Evolutionary conservation across 2,329 filamentous ascomycete genomes (phyloP).

Genomic region (Penicillium sp.): DNA sequence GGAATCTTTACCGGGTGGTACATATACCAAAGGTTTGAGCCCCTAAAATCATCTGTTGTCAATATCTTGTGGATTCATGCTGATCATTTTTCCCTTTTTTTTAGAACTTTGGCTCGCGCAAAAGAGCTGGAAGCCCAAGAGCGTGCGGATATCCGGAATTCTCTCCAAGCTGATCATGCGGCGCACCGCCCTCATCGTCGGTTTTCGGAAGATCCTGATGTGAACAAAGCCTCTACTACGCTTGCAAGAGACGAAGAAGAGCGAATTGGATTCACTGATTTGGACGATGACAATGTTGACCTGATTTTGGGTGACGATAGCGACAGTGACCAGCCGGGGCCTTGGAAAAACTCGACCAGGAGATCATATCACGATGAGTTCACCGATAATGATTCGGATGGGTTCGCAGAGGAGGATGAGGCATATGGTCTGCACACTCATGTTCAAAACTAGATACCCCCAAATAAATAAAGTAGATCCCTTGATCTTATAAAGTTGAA

Average conservation of each 20-base stretch:
- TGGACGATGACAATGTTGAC: slow-evolving; percentile 42
- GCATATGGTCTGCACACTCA: slow-evolving; percentile 43
- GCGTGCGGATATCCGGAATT: slow-evolving; percentile 38
- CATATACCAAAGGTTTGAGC: slow-evolving; percentile 67
- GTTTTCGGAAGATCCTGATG: slow-evolving; percentile 42
- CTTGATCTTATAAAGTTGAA: neutral
- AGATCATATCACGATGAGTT: slow-evolving; percentile 55
- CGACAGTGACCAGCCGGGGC: slow-evolving; percentile 28
- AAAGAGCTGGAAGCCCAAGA: slow-evolving; percentile 50
- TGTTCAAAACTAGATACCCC: slow-evolving; percentile 16
- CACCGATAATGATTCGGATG: slow-evolving; percentile 52
- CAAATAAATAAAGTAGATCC: slow-evolving; percentile 6
- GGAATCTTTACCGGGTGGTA: slow-evolving; percentile 76
- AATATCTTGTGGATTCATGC: neutral
- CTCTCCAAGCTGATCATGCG: slow-evolving; percentile 36
- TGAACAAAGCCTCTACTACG: slow-evolving; percentile 39
- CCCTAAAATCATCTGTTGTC: neutral
- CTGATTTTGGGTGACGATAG: slow-evolving; percentile 49
- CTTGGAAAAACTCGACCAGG: slow-evolving; percentile 20
- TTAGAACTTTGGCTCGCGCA: slow-evolving; percentile 49
- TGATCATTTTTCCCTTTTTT: neutral
- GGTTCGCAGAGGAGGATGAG: slow-evolving; percentile 43
- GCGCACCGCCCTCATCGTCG: slow-evolving; percentile 33
- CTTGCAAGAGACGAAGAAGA: slow-evolving; percentile 46
- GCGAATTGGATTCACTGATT: slow-evolving; percentile 40